These are phyloP conservation scores for Gossypium trilobum DNA, from an alignment of 441 rosid genomes.

Conservation along the genomic window DNA sequence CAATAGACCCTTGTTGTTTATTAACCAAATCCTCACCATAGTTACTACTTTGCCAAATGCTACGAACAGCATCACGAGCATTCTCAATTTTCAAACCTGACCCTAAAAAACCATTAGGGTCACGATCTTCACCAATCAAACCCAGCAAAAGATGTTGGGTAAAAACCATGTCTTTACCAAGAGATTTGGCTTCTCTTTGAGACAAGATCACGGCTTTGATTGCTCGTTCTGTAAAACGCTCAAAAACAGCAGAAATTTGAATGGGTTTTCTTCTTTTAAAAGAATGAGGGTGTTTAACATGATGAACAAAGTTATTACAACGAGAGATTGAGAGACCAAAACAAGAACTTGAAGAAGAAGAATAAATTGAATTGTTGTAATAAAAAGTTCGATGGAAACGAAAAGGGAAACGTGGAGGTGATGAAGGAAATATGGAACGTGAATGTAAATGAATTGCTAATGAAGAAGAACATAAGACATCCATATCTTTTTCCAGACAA, in stretches of 20 bases:
- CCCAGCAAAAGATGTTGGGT: constrained; percentile 72
- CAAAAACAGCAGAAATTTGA: constrained; percentile 62
- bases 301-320: neutral
- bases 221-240: constrained; percentile 80
- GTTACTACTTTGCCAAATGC: constrained; percentile 45
- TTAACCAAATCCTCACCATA: constrained; percentile 17
- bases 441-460: constrained; percentile 50
- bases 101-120: constrained; percentile 72
- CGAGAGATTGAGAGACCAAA: constrained; percentile 33
- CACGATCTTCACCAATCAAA: constrained; percentile 63
- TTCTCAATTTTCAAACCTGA: constrained; percentile 50
- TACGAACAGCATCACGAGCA: constrained; percentile 60
- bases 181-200: constrained; percentile 57
- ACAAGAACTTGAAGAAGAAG: constrained; percentile 41
- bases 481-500: constrained; percentile 29
- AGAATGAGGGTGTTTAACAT: constrained; percentile 16
- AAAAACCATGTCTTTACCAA: constrained; percentile 70
- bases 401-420: constrained; percentile 19
- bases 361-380: constrained; percentile 22
- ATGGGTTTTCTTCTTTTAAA: constrained; percentile 36
- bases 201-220: constrained; percentile 66
- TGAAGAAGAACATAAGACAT: constrained; percentile 47
- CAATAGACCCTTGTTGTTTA: constrained; percentile 15
- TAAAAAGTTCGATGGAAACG: constrained; percentile 17
- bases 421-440: constrained; percentile 27